Evolutionary conservation across 2,329 filamentous ascomycete species (phyloP), one percentile per base, ranked within the genome.

Genomic region (Chaetomiaceae sp.): DNA sequence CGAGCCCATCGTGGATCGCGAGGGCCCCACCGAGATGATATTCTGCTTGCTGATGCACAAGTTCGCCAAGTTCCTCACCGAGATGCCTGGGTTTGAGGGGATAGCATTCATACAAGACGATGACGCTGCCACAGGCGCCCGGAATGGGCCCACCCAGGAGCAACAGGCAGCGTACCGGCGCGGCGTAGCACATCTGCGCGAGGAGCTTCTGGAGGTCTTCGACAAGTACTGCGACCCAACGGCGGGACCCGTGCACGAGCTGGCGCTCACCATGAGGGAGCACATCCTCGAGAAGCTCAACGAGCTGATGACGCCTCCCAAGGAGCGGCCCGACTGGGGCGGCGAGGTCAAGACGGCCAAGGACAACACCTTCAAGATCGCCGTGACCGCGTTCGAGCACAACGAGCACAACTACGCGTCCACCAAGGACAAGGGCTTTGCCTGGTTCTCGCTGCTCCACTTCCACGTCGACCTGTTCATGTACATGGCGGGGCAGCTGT

Each of bases 11-110:
- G 71, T 74, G 39, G 70, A 77, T 12, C 75, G 75, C 19, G 77
- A 82, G 2, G 79, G 80, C 0, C 79, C 81, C 3, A 84, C 81
- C 0, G 81, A 84, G 56, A 84, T 84, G 81, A 77, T 79, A 1
- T 81, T 82, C 56, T 74, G 75, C 56, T 61, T 83, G 29, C 66
- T 82, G 9, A 68, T 72, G 4, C 77, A 75, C 65, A 75, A 77
- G 44, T 69, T 83, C 3, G 74, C 73, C 39, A 72, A 72, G 31
- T 77, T 80, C 54, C 69, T 82, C 53, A 65, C 77, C 19, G 73
- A 77, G 12, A 71, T 68, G 0, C 73, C 75, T 1, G 73, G 72
- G 1, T 68, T 82, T 23, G 79, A 83, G 56, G 68, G 72, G 9
- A 71, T 79, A 17, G 67, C 81, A 19, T 64, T 82, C 49, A 70